phyloP scores from a whole-genome alignment of 2,329 filamentous ascomycete genomes.

The Fusarium liriodendri region DNA sequence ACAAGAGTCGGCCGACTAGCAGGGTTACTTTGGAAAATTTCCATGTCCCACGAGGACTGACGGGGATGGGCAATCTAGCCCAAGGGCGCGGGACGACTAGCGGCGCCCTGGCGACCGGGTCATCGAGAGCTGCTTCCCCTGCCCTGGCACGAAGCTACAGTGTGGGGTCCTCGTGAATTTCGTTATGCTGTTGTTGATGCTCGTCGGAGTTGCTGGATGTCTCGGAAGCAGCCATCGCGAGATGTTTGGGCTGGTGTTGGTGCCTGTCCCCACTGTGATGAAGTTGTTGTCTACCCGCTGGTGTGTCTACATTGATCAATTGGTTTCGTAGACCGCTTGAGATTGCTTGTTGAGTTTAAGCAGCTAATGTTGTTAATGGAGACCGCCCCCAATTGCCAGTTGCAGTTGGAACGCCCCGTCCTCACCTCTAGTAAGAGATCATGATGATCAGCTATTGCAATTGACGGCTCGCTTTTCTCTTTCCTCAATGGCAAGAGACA shows the following conservation, averaged over 20 bases:
- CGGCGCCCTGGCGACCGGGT: constrained; percentile 3
- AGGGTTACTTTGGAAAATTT: constrained; percentile 14
- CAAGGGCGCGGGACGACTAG: neutral
- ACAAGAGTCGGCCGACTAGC: neutral
- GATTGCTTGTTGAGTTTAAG: neutral
- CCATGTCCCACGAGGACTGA: constrained; percentile 21
- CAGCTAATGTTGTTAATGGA: neutral
- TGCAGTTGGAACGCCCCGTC: neutral
- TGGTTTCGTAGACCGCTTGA: neutral
- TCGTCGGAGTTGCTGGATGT: neutral
- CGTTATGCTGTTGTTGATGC: neutral
- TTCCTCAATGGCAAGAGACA: constrained; percentile 4
- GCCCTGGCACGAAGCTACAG: neutral
- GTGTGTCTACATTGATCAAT: neutral
- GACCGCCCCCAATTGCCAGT: neutral
- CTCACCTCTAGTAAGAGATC: neutral
- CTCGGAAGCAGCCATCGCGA: constrained; percentile 6
- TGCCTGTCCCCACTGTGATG: neutral
- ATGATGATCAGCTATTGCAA: constrained; percentile 19
- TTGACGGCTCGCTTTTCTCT: constrained; percentile 12
- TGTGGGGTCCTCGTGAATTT: neutral
- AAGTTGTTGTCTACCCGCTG: constrained; percentile 1
- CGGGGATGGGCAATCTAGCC: neutral
- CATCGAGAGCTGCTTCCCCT: neutral
- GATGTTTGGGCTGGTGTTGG: constrained; percentile 15